Conservation (phyloP, 495 filamentous ascomycete genomes). For the Aspergillus biplanus region DNA sequence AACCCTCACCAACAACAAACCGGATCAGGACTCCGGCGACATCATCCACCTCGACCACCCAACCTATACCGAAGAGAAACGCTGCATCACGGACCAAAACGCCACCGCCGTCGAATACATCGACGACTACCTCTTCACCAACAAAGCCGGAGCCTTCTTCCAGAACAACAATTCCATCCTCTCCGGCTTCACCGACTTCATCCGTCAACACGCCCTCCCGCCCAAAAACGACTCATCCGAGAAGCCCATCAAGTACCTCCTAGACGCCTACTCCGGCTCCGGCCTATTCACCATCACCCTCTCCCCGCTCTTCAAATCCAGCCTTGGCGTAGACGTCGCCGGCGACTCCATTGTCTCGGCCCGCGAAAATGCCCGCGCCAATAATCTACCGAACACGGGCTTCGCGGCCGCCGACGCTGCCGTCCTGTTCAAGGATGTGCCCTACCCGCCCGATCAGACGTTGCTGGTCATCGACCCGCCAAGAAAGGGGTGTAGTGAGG, state of each 20-base stretch:
- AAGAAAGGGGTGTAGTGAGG: conserved; percentile 88
- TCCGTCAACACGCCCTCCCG: conserved; percentile 75
- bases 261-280: conserved; percentile 96
- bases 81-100: conserved; percentile 84
- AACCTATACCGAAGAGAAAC: conserved; percentile 73
- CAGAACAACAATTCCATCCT: conserved; percentile 99
- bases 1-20: conserved; percentile 15
- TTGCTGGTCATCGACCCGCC: conserved; percentile 92
- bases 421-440: conserved; percentile 73
- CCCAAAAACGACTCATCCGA: conserved; percentile 33
- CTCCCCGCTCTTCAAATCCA: conserved; percentile 73
- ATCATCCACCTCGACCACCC: conserved; percentile 39
- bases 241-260: conserved; percentile 73
- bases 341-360: conserved; percentile 74
- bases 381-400: conserved; percentile 68
- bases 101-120: conserved; percentile 82
- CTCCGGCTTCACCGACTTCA: conserved; percentile 84
- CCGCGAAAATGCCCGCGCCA: conserved; percentile 72
- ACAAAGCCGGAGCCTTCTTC: conserved; percentile 93
- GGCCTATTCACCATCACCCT: conserved; percentile 97
- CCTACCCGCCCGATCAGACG: conserved; percentile 76
- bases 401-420: conserved; percentile 88
- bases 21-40: conserved; percentile 38
- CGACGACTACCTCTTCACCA: conserved; percentile 81
- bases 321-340: conserved; percentile 73